phyloP scores from a whole-genome alignment of 192 early-diverging fungal genomes.

The Mortierella antarctica region DNA sequence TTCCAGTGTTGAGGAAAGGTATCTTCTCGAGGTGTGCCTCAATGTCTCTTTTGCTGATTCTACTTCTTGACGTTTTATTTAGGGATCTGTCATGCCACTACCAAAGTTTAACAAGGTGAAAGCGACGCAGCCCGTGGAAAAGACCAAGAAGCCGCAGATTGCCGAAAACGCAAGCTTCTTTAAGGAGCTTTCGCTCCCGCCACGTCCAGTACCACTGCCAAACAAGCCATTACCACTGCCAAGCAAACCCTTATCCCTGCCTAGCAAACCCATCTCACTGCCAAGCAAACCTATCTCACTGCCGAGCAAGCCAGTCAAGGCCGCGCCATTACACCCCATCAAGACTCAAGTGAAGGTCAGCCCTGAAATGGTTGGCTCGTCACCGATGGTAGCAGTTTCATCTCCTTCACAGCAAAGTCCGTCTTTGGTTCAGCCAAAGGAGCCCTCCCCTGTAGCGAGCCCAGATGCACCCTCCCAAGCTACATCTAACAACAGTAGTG shows the following conservation, averaged over 20 bases:
- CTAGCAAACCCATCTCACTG: not conserved
- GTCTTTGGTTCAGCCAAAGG: too few species aligned
- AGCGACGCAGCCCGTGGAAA: not conserved
- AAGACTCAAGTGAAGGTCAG: too few species aligned
- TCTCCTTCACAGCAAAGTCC: too few species aligned
- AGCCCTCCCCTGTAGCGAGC: not conserved
- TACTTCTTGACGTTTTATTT: not conserved
- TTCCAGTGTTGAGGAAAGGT: not conserved
- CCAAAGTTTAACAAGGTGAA: conserved; percentile 40
- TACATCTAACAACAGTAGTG: not conserved
- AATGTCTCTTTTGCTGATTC: not conserved
- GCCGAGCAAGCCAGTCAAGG: too few species aligned
- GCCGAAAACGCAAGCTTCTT: conserved; percentile 21
- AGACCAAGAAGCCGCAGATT: conserved; percentile 22
- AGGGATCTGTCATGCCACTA: conserved; percentile 9
- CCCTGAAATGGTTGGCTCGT: too few species aligned
- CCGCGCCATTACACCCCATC: too few species aligned
- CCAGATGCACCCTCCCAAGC: too few species aligned
- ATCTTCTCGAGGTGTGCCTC: too few species aligned
- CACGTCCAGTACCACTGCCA: not conserved
- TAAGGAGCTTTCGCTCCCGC: conserved; percentile 5
- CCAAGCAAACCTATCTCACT: not conserved
- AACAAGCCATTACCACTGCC: not conserved
- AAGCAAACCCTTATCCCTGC: not conserved
- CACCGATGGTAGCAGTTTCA: too few species aligned